A percentile compares a stretch with the other conserved stretches of the same genome.
These are phyloP conservation scores for Leucaena leucocephala DNA, from an alignment of 306 rosid species.

Conservation along the genomic window DNA sequence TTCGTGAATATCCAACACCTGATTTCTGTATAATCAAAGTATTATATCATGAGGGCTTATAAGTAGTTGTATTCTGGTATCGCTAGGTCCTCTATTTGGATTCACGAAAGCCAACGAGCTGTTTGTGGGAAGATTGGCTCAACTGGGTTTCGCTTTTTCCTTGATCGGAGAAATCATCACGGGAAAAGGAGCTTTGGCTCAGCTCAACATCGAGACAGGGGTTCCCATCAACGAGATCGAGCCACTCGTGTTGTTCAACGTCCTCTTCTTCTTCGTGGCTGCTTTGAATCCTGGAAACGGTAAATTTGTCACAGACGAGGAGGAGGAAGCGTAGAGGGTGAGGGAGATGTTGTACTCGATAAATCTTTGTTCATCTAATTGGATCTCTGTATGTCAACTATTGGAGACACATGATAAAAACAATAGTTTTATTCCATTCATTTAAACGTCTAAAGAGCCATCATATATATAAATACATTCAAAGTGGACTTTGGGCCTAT, in stretches of 20 bases:
- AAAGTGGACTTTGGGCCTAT: too few relatives aligned
- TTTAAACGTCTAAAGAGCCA: too few relatives aligned
- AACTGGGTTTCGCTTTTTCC: slow-evolving; percentile 87
- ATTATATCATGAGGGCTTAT: too few relatives aligned
- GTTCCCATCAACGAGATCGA: slow-evolving; percentile 89
- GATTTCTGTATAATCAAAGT: too few relatives aligned
- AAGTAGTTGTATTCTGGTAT: background rate
- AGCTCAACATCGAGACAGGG: slow-evolving; percentile 91
- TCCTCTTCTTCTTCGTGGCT: slow-evolving; percentile 89
- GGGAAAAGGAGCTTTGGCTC: slow-evolving; percentile 95
- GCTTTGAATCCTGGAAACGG: slow-evolving; percentile 98
- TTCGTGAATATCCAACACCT: background rate
- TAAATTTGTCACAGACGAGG: slow-evolving; percentile 76
- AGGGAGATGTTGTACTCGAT: slow-evolving; percentile 23
- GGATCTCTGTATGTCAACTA: too few relatives aligned
- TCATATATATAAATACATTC: too few relatives aligned
- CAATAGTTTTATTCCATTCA: too few relatives aligned
- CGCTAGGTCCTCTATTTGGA: slow-evolving; percentile 86
- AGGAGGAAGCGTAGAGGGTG: slow-evolving; percentile 55
- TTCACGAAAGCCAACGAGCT: slow-evolving; percentile 90
- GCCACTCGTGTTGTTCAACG: slow-evolving; percentile 82
- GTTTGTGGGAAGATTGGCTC: slow-evolving; percentile 93
- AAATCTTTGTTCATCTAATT: slow-evolving; percentile 30
- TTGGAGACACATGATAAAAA: too few relatives aligned
- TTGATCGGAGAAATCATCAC: slow-evolving; percentile 91